A percentile compares a stretch with the other conserved stretches of the same genome.
Conservation (phyloP, 345 rosid genomes). For the Camelina hispida region DNA sequence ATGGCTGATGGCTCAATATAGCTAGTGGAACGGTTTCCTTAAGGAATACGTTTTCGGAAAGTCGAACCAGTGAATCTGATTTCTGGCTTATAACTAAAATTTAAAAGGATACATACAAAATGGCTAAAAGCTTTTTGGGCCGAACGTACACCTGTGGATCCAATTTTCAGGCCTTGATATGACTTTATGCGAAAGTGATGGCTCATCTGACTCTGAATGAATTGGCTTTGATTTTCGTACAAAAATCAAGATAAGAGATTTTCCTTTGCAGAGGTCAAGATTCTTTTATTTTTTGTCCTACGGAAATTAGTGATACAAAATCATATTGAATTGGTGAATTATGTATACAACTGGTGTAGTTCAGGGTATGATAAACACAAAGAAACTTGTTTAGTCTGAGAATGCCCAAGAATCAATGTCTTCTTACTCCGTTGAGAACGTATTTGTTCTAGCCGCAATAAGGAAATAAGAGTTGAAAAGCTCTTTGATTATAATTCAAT, state of each 20-base stretch:
- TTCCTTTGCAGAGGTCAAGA: conserved; percentile 10
- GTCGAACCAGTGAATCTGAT: neutral
- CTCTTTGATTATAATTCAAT: too few relatives aligned
- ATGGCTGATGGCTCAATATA: neutral
- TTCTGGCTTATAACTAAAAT: conserved; percentile 1
- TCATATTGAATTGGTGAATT: neutral
- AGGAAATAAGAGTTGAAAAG: too few relatives aligned
- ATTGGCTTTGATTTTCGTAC: neutral
- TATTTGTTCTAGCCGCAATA: too few relatives aligned
- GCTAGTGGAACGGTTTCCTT: neutral
- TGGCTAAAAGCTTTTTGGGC: conserved; percentile 9
- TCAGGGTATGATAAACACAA: too few relatives aligned
- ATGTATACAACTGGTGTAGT: neutral
- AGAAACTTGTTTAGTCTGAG: too few relatives aligned
- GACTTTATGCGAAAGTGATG: conserved; percentile 6
- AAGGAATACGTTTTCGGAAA: neutral
- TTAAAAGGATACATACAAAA: neutral
- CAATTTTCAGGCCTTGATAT: neutral
- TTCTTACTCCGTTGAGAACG: too few relatives aligned
- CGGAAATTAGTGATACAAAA: neutral
- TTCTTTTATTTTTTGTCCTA: neutral
- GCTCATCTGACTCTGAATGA: neutral
- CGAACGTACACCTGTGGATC: neutral
- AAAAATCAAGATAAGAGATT: conserved; percentile 2
- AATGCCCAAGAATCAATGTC: too few relatives aligned